phyloP scores from a whole-genome alignment of 2,329 filamentous ascomycete genomes.

The Diaporthe longicolla region DNA sequence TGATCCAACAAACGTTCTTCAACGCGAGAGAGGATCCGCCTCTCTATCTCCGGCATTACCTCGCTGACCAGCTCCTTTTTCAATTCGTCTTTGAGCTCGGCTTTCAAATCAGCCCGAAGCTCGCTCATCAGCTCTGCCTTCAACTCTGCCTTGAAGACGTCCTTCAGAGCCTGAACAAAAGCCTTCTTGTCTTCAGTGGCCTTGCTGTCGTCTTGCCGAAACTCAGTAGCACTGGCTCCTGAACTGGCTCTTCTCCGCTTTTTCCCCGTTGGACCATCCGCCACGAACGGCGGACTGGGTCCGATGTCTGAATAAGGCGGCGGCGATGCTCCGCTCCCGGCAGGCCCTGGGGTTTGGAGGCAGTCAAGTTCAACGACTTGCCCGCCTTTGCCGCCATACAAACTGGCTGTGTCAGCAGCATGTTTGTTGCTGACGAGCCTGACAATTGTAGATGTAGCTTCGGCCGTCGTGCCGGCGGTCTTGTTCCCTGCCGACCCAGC shows the following conservation, averaged over 20 bases:
- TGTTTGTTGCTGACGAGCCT: slow-evolving; percentile 22
- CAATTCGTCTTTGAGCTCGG: slow-evolving; percentile 11
- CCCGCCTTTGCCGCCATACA: slow-evolving; percentile 40
- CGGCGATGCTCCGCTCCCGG: background rate
- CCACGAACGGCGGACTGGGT: slow-evolving; percentile 13
- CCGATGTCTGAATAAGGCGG: slow-evolving; percentile 27
- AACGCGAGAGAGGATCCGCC: slow-evolving; percentile 5
- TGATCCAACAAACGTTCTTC: slow-evolving; percentile 32
- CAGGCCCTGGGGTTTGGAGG: background rate
- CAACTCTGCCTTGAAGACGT: slow-evolving; percentile 23
- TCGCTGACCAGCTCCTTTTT: slow-evolving; percentile 18
- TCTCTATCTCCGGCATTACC: slow-evolving; percentile 25
- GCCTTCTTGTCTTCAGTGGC: slow-evolving; percentile 5
- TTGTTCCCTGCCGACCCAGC: background rate
- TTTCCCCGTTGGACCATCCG: slow-evolving; percentile 3
- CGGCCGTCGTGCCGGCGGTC: background rate
- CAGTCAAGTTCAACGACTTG: slow-evolving; percentile 30
- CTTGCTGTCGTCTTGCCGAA: slow-evolving; percentile 10
- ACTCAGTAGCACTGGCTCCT: background rate
- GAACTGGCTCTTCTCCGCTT: slow-evolving; percentile 30
- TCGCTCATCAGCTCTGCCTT: slow-evolving; percentile 27
- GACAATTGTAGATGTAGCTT: background rate
- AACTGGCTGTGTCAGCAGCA: slow-evolving; percentile 35
- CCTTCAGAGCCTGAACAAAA: background rate
- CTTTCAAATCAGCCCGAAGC: slow-evolving; percentile 1